phyloP scores from a whole-genome alignment of 495 filamentous ascomycete species.

The Hyaloscypha variabilis region DNA sequence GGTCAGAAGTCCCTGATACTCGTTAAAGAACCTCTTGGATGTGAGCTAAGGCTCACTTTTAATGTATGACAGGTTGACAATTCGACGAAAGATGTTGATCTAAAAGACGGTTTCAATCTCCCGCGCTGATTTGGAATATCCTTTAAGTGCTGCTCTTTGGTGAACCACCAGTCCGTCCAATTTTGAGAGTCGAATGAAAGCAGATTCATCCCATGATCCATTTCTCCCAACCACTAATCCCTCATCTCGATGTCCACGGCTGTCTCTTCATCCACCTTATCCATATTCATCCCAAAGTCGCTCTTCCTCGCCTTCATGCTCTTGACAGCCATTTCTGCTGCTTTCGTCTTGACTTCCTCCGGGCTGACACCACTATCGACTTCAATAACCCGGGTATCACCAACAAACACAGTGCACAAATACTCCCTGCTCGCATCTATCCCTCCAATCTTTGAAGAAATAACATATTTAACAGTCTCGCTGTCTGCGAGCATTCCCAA shows the following conservation, averaged over 20 bases:
- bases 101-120: too few species aligned
- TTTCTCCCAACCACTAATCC: background rate
- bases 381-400: constrained; percentile 45
- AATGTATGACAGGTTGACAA: too few species aligned
- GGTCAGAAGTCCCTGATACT: too few species aligned
- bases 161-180: too few species aligned
- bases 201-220: background rate
- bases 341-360: constrained; percentile 56
- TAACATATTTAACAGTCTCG: constrained; percentile 53
- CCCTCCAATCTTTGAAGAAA: constrained; percentile 18
- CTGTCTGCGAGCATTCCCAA: constrained; percentile 59
- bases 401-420: constrained; percentile 45
- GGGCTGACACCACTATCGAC: constrained; percentile 48
- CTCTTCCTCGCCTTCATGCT: constrained; percentile 11
- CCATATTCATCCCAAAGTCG: background rate
- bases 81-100: too few species aligned
- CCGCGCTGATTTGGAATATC: too few species aligned
- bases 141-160: too few species aligned
- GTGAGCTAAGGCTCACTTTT: too few species aligned
- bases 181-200: too few species aligned
- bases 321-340: constrained; percentile 28
- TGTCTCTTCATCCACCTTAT: background rate
- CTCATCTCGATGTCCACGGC: background rate
- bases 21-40: too few species aligned
- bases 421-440: constrained; percentile 9